phyloP scores from a whole-genome alignment of 345 rosid species.

The Tarenaya hassleriana region DNA sequence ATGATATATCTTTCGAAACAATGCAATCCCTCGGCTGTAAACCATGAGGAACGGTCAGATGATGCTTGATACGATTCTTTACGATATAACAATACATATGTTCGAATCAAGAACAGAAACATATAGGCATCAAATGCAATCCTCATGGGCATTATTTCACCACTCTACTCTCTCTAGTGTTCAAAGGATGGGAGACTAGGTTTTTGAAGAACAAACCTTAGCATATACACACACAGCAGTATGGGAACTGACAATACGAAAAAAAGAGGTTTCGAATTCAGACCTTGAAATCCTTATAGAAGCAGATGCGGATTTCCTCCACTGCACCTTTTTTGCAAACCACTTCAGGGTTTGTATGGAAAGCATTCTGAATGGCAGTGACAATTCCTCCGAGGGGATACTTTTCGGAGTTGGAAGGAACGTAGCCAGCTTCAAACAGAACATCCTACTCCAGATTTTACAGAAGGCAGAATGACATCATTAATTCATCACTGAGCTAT shows the following conservation, averaged over 20 bases:
- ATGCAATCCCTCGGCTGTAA: slow-evolving; percentile 77
- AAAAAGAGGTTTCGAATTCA: slow-evolving; percentile 20
- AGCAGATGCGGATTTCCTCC: slow-evolving; percentile 73
- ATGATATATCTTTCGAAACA: slow-evolving; percentile 24
- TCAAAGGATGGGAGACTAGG: not conserved
- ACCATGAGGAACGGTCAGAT: slow-evolving; percentile 22
- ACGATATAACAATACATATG: not conserved
- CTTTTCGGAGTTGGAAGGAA: slow-evolving; percentile 78
- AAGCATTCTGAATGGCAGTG: slow-evolving; percentile 82
- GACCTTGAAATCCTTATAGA: slow-evolving; percentile 84
- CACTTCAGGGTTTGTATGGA: slow-evolving; percentile 61
- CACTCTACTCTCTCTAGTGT: not conserved
- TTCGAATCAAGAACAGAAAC: not conserved
- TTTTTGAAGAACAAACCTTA: not conserved
- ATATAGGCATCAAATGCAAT: not conserved
- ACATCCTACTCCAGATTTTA: slow-evolving; percentile 43
- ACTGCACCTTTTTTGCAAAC: slow-evolving; percentile 61
- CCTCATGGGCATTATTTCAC: not conserved
- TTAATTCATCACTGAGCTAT: not conserved
- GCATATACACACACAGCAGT: not conserved
- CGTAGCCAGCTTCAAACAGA: slow-evolving; percentile 76
- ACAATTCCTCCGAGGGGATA: slow-evolving; percentile 89
- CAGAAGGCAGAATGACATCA: slow-evolving; percentile 17
- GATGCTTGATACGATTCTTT: slow-evolving; percentile 17
- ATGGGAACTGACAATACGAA: slow-evolving; percentile 14